Evolutionary conservation across 208 protist genomes (phyloP).

Genomic region (Trypanosoma caninum): DNA sequence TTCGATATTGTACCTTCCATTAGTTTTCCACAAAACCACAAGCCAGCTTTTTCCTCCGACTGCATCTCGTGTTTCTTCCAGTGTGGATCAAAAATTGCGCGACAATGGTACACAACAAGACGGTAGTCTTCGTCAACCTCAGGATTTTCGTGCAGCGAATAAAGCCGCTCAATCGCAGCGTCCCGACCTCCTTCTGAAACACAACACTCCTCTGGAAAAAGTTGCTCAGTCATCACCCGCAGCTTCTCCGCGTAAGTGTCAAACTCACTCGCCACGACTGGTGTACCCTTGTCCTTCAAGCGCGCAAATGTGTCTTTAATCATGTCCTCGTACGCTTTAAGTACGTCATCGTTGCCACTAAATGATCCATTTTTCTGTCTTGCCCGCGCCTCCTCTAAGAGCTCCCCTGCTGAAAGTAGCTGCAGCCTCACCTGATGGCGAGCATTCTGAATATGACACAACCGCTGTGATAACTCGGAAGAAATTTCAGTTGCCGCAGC

Average conservation of each 20-base stretch:
- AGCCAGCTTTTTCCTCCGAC: constrained; percentile 30
- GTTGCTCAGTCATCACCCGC: constrained; percentile 30
- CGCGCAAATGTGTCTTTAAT: constrained; percentile 30
- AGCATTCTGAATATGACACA: constrained; percentile 59
- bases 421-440: constrained; percentile 69
- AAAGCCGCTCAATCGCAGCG: constrained; percentile 43
- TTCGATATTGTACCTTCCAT: constrained; percentile 47
- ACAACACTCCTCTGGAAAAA: constrained; percentile 56
- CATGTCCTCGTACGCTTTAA: not conserved
- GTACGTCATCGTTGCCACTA: not conserved
- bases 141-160: constrained; percentile 54
- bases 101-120: constrained; percentile 77
- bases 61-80: constrained; percentile 59
- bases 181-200: constrained; percentile 24
- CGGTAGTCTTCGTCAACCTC: constrained; percentile 70
- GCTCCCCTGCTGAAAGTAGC: constrained; percentile 66
- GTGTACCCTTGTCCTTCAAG: constrained; percentile 42
- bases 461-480: constrained; percentile 22
- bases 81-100: constrained; percentile 59
- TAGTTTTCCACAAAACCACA: constrained; percentile 80
- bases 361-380: not conserved
- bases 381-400: constrained; percentile 27
- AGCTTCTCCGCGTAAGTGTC: constrained; percentile 34
- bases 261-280: constrained; percentile 32
- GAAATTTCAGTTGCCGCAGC: constrained; percentile 12